Conservation (phyloP, 768 basidiomycete species). For the Leccinum subgranulosum region DNA sequence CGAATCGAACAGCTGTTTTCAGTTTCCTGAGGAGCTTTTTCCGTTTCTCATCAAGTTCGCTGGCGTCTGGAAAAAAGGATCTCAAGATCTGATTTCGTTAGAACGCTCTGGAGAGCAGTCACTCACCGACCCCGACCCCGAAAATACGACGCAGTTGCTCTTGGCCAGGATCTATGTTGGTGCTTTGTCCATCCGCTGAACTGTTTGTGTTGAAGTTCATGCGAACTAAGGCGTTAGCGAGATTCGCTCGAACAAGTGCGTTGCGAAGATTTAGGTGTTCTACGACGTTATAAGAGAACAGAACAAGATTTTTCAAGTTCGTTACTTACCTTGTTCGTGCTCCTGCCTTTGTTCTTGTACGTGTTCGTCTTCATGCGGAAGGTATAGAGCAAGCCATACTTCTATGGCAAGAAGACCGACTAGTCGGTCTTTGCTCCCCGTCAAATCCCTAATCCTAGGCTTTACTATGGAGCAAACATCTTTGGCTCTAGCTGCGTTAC, state of each 20-base stretch:
- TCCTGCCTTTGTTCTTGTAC: neutral
- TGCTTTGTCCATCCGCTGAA: neutral
- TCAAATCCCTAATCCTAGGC: slow-evolving; percentile 14
- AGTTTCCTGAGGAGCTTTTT: slow-evolving; percentile 13
- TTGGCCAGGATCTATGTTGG: neutral
- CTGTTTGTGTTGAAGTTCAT: neutral
- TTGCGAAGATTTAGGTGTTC: slow-evolving; percentile 10
- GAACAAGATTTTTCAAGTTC: neutral
- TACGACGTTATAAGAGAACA: neutral
- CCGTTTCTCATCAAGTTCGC: neutral
- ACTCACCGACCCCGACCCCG: slow-evolving; percentile 19
- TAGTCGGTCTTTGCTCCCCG: slow-evolving; percentile 2
- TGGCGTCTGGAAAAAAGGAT: slow-evolving; percentile 2
- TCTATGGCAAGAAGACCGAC: slow-evolving; percentile 23
- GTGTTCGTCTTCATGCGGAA: neutral
- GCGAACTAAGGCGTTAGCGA: slow-evolving; percentile 15
- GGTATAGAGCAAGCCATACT: slow-evolving; percentile 13
- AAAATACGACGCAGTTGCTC: slow-evolving; percentile 12
- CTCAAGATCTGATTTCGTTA: neutral
- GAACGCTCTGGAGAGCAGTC: neutral
- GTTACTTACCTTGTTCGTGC: slow-evolving; percentile 3
- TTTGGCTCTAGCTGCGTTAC: neutral
- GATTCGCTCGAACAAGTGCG: slow-evolving; percentile 14
- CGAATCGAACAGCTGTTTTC: neutral
- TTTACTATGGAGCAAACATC: slow-evolving; percentile 8